Conservation (phyloP, 352 stramenopile genomes). For the Globisporangium apiculatum region DNA sequence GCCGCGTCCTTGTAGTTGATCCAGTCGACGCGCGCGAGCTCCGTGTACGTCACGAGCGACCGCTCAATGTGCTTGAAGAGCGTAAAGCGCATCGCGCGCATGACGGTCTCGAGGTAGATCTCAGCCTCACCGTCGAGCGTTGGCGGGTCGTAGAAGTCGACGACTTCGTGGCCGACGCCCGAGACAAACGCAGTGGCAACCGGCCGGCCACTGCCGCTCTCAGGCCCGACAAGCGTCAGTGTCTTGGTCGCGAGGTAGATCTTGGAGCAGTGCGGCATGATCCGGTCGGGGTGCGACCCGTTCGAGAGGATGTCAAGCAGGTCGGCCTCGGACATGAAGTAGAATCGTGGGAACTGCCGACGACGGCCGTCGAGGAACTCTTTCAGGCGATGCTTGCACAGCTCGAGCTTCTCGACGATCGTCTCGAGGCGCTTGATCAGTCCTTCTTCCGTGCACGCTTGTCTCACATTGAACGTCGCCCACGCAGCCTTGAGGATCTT, state of each 20-base stretch:
- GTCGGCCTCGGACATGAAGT: conserved; percentile 89
- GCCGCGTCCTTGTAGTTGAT: conserved; percentile 91
- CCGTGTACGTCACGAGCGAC: conserved; percentile 87
- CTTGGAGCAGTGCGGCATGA: conserved; percentile 94
- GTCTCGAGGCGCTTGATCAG: conserved; percentile 88
- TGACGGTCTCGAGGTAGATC: conserved; percentile 95
- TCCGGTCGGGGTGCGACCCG: conserved; percentile 88
- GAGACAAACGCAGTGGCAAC: conserved; percentile 90
- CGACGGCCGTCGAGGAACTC: conserved; percentile 94
- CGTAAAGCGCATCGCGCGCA: conserved; percentile 91
- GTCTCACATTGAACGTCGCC: conserved; percentile 86
- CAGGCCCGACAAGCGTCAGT: conserved; percentile 70
- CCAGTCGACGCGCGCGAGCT: conserved; percentile 92
- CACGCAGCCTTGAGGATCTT: conserved; percentile 80
- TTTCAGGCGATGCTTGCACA: conserved; percentile 92
- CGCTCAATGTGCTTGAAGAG: conserved; percentile 93
- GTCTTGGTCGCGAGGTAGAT: conserved; percentile 94
- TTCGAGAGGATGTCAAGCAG: conserved; percentile 96
- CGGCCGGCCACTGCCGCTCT: conserved; percentile 42
- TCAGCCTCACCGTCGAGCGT: conserved; percentile 95
- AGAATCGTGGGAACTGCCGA: conserved; percentile 93
- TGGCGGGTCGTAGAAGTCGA: conserved; percentile 90
- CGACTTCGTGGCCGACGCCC: conserved; percentile 91
- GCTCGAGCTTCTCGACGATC: conserved; percentile 90
- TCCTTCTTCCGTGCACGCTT: conserved; percentile 85